Evolutionary conservation across 306 rosid genomes (phyloP), one percentile per base, ranked within the genome.

Genomic region (Dryas alaskensis): DNA sequence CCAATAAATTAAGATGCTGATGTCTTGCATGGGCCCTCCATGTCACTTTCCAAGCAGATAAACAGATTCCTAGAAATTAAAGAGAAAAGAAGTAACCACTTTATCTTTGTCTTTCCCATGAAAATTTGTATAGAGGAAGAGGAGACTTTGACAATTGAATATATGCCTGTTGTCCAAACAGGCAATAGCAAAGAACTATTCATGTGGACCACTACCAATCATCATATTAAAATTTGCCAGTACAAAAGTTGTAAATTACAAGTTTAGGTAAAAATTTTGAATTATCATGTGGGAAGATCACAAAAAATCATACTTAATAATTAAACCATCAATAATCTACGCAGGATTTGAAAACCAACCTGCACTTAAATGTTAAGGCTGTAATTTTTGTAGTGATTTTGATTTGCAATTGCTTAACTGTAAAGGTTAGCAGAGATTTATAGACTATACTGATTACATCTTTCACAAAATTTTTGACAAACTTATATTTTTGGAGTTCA

Each of bases 11-110:
- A 63, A 19, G 71, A 12, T 70, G 75, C 25, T 69, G 77, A 54
- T 72, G 76, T 49, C 13, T 25, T 13, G 12, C 17, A 66, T 55
- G 85, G 17, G 37, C 78, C 84, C 76, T 65, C 61, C 65, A 10
- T 75, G 80, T 69, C 79, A 73, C 65, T 72, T 66, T 50, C 71
- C 73, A 69, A 53, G 67, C 63, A 72, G 60, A 76, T 50, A 78
- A 70, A 45, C 47, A 65, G 81, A 57, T 77, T 65, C 77, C 76
- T 19, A 14, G 3, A 42, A 19, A 19, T 39, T 12, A 11, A 50
- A 60, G 40, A 40, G 55, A 62, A 66, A 65, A 71, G 55, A 72
- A 55, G 70, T 82, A 84, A 69, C 70, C 76, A 70, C 40, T 59
- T 74, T 61, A 37, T 68, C 60, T 70, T 49, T 73, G 46, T 31